phyloP scores from a whole-genome alignment of 2,329 filamentous ascomycete species.

The Beauveria sp. region DNA sequence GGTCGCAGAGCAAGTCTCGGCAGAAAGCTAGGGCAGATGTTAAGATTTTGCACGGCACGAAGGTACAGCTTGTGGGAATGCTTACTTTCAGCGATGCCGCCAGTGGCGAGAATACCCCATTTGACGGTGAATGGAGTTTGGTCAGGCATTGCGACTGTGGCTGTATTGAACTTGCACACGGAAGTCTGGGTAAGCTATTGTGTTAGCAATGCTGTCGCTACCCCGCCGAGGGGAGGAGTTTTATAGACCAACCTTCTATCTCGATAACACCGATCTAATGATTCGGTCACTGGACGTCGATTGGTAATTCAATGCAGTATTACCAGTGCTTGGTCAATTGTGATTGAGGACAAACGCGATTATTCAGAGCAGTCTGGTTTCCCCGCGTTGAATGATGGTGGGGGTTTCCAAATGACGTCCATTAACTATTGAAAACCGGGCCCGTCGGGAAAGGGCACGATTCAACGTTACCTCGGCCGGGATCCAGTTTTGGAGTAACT shows the following conservation, averaged over 20 bases:
- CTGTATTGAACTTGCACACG: neutral
- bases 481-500: conserved; percentile 8
- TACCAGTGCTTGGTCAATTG: too few species aligned
- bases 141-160: conserved; percentile 28
- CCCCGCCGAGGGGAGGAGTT: neutral
- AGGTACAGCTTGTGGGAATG: neutral
- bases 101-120: conserved; percentile 57
- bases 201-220: neutral
- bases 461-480: conserved; percentile 7
- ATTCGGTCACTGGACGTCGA: too few species aligned
- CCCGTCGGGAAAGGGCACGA: neutral
- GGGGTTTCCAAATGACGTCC: conserved; percentile 3
- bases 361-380: neutral
- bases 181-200: neutral
- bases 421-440: neutral
- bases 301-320: too few species aligned
- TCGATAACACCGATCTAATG: neutral
- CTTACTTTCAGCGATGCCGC: conserved; percentile 50
- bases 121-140: conserved; percentile 38
- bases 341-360: neutral
- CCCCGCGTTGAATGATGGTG: neutral
- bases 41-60: neutral
- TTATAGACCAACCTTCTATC: neutral
- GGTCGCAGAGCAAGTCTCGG: conserved; percentile 71
- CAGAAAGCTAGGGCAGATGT: conserved; percentile 46